Conservation (phyloP, 768 basidiomycete genomes). For the Pisolithus microcarpus region DNA sequence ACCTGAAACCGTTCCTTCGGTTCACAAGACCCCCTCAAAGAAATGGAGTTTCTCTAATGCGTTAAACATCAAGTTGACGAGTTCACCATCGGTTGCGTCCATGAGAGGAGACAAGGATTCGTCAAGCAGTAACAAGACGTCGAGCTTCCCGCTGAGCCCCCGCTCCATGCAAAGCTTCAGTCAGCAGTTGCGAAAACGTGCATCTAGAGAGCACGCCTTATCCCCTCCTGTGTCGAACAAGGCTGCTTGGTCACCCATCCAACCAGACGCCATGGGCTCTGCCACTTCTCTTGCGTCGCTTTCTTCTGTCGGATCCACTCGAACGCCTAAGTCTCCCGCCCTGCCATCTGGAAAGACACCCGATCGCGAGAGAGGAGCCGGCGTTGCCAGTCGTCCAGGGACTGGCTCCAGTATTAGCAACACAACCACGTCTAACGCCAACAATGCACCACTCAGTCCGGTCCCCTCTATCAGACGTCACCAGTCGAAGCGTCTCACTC, state of each 20-base stretch:
- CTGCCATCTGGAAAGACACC: slow-evolving; percentile 50
- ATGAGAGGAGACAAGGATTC: slow-evolving; percentile 37
- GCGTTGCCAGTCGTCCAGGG: slow-evolving; percentile 56
- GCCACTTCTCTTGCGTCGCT: slow-evolving; percentile 70
- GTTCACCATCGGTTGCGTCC: slow-evolving; percentile 56
- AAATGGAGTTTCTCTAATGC: slow-evolving; percentile 95
- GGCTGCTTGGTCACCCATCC: slow-evolving; percentile 58
- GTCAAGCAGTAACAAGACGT: slow-evolving; percentile 35
- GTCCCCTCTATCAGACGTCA: slow-evolving; percentile 60
- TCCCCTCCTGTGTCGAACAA: slow-evolving; percentile 37
- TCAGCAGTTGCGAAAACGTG: slow-evolving; percentile 61
- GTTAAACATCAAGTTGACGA: slow-evolving; percentile 65
- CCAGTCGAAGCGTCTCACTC: slow-evolving; percentile 73
- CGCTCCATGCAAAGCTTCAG: slow-evolving; percentile 55
- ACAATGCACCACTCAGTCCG: slow-evolving; percentile 63
- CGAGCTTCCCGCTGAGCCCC: slow-evolving; percentile 58
- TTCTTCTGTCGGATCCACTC: slow-evolving; percentile 65
- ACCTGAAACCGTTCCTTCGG: slow-evolving; percentile 38
- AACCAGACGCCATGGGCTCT: slow-evolving; percentile 71
- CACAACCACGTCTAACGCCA: slow-evolving; percentile 50
- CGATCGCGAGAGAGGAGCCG: slow-evolving; percentile 37
- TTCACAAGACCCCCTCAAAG: slow-evolving; percentile 80
- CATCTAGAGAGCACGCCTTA: slow-evolving; percentile 56
- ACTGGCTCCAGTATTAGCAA: slow-evolving; percentile 75
- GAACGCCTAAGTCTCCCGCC: slow-evolving; percentile 39